These are phyloP conservation scores for Penicillium glabrum DNA, from an alignment of 2,329 filamentous ascomycete species.

Conservation along the genomic window DNA sequence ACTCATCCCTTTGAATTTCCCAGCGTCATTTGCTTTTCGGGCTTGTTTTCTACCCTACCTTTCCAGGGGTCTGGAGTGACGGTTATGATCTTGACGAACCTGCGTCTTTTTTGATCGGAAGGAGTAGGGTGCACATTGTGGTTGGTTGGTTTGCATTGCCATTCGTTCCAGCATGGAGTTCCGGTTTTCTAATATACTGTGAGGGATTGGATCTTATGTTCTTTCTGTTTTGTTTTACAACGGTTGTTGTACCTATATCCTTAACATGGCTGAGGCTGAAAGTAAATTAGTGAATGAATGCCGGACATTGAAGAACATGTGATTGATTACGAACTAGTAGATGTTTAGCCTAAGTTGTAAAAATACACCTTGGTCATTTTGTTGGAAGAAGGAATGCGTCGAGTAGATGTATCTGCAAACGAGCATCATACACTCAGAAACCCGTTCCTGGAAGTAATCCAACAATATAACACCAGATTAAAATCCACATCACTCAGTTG, in stretches of 20 bases:
- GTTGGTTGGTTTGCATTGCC: conserved; percentile 10
- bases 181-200: conserved; percentile 17
- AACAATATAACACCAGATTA: too few relatives aligned
- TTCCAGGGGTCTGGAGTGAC: neutral
- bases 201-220: conserved; percentile 8
- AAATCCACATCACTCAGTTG: too few relatives aligned
- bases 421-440: too few relatives aligned
- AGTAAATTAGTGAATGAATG: neutral
- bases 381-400: too few relatives aligned
- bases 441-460: too few relatives aligned
- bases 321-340: neutral
- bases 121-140: neutral
- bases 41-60: neutral
- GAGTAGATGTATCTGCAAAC: too few relatives aligned
- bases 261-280: neutral
- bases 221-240: neutral
- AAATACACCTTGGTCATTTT: too few relatives aligned
- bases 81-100: conserved; percentile 15
- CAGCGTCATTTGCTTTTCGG: neutral
- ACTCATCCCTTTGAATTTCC: neutral
- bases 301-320: neutral
- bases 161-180: conserved; percentile 19
- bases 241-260: conserved; percentile 1
- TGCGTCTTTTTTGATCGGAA: neutral
- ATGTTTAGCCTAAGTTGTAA: too few relatives aligned